These are phyloP conservation scores for Dictyophora rubrovolvata DNA, from an alignment of 768 basidiomycete genomes.

Conservation along the genomic window DNA sequence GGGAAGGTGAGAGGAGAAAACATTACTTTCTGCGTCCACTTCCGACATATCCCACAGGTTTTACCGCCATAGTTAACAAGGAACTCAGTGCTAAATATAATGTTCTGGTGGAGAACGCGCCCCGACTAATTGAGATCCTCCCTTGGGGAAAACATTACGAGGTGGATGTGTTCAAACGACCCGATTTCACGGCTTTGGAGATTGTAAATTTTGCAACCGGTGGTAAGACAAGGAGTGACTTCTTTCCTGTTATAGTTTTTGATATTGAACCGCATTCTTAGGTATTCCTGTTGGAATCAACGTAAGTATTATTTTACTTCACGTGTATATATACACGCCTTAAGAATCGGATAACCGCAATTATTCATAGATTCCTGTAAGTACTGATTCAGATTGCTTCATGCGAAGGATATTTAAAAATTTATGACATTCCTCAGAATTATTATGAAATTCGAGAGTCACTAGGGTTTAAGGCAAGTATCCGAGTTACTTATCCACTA, in stretches of 20 bases:
- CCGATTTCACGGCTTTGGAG: constrained; percentile 81
- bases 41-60: constrained; percentile 36
- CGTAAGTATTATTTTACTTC: constrained; percentile 28
- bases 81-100: constrained; percentile 75
- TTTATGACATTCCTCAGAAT: constrained; percentile 35
- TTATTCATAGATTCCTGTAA: constrained; percentile 48
- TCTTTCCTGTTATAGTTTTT: background rate
- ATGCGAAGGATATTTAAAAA: background rate
- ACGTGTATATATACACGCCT: background rate
- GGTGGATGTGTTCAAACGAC: constrained; percentile 62
- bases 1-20: constrained; percentile 55
- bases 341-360: background rate
- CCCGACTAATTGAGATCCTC: constrained; percentile 66
- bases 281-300: constrained; percentile 86
- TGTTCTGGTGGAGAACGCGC: constrained; percentile 62
- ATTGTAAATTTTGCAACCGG: constrained; percentile 77
- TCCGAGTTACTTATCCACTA: background rate
- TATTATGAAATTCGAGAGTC: constrained; percentile 79
- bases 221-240: constrained; percentile 31
- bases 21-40: background rate
- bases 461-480: constrained; percentile 56
- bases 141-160: constrained; percentile 58
- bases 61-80: constrained; percentile 85
- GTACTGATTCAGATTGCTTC: constrained; percentile 13
- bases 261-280: constrained; percentile 19